These are phyloP conservation scores for Macadamia integrifolia DNA, from an alignment of 164 flowering plant species.

Conservation along the genomic window DNA sequence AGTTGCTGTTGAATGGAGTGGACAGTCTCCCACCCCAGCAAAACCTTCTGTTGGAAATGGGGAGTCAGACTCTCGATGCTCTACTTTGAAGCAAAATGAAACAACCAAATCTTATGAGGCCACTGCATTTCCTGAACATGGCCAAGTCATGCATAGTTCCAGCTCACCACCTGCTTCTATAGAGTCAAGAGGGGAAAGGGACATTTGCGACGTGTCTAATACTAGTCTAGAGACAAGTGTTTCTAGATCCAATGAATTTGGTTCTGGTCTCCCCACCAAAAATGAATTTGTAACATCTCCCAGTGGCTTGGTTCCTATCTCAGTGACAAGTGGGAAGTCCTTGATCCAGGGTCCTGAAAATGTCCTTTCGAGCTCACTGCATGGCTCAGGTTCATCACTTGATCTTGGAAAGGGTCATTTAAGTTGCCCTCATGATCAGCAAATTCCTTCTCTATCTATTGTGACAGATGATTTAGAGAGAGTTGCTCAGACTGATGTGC, in stretches of 20 bases:
- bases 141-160: constrained; percentile 7
- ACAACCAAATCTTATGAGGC: constrained; percentile 15
- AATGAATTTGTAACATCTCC: neutral
- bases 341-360: constrained; percentile 6
- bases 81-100: constrained; percentile 32
- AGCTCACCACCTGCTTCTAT: constrained; percentile 10
- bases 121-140: constrained; percentile 14
- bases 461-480: constrained; percentile 11
- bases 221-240: constrained; percentile 7
- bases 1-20: constrained; percentile 36
- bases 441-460: constrained; percentile 18
- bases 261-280: neutral
- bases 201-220: constrained; percentile 4
- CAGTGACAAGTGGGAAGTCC: constrained; percentile 3
- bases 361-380: constrained; percentile 5
- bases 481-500: neutral
- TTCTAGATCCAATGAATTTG: constrained; percentile 3
- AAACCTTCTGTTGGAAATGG: constrained; percentile 33
- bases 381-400: constrained; percentile 5
- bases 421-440: constrained; percentile 13
- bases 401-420: constrained; percentile 4
- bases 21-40: constrained; percentile 32
- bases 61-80: constrained; percentile 21
- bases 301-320: constrained; percentile 4
- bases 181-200: neutral